Base-by-base conservation (phyloP, 2,329 filamentous ascomycete species). In the Xylariaceae sp. region DNA sequence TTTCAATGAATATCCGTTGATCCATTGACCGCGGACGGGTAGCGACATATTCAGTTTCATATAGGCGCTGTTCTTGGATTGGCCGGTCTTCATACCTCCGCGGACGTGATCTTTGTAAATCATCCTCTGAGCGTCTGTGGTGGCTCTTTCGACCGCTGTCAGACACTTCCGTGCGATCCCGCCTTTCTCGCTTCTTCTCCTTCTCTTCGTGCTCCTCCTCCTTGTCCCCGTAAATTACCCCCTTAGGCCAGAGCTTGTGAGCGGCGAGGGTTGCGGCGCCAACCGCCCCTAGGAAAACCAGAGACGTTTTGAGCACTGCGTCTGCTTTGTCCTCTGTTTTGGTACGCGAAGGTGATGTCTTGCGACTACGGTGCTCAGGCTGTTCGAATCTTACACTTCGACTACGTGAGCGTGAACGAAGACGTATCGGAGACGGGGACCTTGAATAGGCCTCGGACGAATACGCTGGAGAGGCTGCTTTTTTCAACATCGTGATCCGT, bases 241-340 rank as follows among this genome's bases (percentile, higher is more conserved):
- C 71, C 51, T 69, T 70, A 46, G 71, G 71, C 71, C 69, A 72
- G 54, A 66, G 67, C 55, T 68, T 71, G 58, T 73, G 66, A 1
- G 68, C 69, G 5, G 66, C 65, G 18, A 69, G 60, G 0, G 69
- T 67, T 9, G 69, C 70, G 31, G 69, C 71, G 1, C 67, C 70
- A 38, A 74, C 62, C 17, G 67, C 64, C 18, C 71, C 71, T 10
- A 75, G 66, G 47, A 73, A 71, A 17, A 70, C 40, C 14, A 73
- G 59, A 7, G 71, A 69, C n/a, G 66, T 60, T 56, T 71, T 71
- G 47, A 69, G 46, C 11, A 55, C 53, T 6, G 60, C 53, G 42
- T 63, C 60, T 12, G 52, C 51, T 28, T 53, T 55, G 16, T 59
- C 53, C 10, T 62, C 57, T 22, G 45, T 44, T 17, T 42, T 5